These are phyloP conservation scores for Liriodendron chinense DNA, from an alignment of 164 flowering plant species.

Conservation along the genomic window DNA sequence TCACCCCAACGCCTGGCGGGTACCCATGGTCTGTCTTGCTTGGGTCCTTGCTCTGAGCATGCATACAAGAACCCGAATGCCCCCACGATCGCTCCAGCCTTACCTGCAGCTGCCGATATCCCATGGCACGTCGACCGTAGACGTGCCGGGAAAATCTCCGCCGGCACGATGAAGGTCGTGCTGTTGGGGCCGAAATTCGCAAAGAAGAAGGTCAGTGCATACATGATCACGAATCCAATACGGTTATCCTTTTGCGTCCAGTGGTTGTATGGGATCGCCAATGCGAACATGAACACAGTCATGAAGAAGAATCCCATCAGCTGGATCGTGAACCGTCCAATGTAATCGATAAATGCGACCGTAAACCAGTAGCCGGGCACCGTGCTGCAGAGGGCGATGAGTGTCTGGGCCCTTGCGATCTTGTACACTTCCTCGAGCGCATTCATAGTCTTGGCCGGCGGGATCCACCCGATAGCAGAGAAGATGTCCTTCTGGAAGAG, in stretches of 20 bases:
- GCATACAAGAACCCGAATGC: constrained; percentile 41
- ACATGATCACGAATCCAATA: constrained; percentile 25
- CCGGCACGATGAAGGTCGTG: constrained; percentile 42
- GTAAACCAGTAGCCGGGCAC: constrained; percentile 28
- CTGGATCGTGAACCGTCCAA: constrained; percentile 20
- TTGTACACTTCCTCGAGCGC: constrained; percentile 18
- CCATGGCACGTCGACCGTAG: constrained; percentile 43
- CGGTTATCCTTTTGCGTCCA: constrained; percentile 11
- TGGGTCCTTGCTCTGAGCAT: constrained; percentile 20
- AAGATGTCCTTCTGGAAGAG: constrained; percentile 27
- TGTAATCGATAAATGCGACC: constrained; percentile 12
- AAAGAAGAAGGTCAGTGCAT: constrained; percentile 38
- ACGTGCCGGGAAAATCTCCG: constrained; percentile 45
- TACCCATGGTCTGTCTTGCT: constrained; percentile 32
- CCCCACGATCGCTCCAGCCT: constrained; percentile 43
- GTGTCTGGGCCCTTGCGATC: constrained; percentile 22
- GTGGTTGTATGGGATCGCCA: constrained; percentile 19
- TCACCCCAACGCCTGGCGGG: constrained; percentile 40
- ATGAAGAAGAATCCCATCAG: constrained; percentile 21
- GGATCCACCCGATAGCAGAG: constrained; percentile 18
- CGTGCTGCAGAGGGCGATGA: constrained; percentile 24
- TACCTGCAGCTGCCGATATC: constrained; percentile 42
- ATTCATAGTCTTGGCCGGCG: constrained; percentile 13
- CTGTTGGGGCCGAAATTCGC: constrained; percentile 45
- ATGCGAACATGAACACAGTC: constrained; percentile 22